Percentiles rank a stretch among this genome's conserved stretches.
phyloP scores from a whole-genome alignment of 2,329 filamentous ascomycete genomes.

The Amylocarpus encephaloides region DNA sequence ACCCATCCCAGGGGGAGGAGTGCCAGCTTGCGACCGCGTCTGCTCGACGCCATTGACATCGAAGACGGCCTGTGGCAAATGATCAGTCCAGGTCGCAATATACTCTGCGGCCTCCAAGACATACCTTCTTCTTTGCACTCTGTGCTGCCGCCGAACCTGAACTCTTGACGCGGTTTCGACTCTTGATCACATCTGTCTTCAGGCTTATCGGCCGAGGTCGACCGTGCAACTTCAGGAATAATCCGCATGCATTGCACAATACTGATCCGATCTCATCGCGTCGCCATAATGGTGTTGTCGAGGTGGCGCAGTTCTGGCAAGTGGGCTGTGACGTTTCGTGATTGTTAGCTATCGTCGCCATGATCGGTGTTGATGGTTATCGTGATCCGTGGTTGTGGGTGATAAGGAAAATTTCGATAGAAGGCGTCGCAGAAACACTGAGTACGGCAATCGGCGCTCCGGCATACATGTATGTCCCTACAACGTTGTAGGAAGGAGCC shows the following conservation, averaged over 20 bases:
- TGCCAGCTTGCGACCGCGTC: slow-evolving; percentile 48
- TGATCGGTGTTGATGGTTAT: slow-evolving; percentile 19
- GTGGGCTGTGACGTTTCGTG: slow-evolving; percentile 70
- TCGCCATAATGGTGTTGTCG: slow-evolving; percentile 93
- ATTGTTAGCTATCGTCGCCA: slow-evolving; percentile 46
- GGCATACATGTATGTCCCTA: too few relatives aligned
- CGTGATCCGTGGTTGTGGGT: slow-evolving; percentile 14
- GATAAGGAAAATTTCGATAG: slow-evolving; percentile 11
- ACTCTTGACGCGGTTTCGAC: slow-evolving; percentile 94
- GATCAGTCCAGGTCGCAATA: slow-evolving; percentile 18
- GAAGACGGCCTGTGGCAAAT: slow-evolving; percentile 28
- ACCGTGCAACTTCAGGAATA: slow-evolving; percentile 95
- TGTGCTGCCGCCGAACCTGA: slow-evolving; percentile 54
- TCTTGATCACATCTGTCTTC: slow-evolving; percentile 99
- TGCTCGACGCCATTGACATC: slow-evolving; percentile 55
- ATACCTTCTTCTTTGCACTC: slow-evolving; percentile 77
- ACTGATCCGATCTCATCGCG: slow-evolving; percentile 94
- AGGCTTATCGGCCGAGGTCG: slow-evolving; percentile 88
- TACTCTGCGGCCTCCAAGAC: slow-evolving; percentile 10
- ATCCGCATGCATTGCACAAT: slow-evolving; percentile 95
- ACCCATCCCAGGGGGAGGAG: slow-evolving; percentile 40
- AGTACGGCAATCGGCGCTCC: background rate
- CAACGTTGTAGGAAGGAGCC: too few relatives aligned
- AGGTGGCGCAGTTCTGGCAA: slow-evolving; percentile 94
- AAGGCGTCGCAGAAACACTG: slow-evolving; percentile 5